Base-by-base conservation (phyloP, 140 eudicot species). In the Bidens hawaiensis region DNA sequence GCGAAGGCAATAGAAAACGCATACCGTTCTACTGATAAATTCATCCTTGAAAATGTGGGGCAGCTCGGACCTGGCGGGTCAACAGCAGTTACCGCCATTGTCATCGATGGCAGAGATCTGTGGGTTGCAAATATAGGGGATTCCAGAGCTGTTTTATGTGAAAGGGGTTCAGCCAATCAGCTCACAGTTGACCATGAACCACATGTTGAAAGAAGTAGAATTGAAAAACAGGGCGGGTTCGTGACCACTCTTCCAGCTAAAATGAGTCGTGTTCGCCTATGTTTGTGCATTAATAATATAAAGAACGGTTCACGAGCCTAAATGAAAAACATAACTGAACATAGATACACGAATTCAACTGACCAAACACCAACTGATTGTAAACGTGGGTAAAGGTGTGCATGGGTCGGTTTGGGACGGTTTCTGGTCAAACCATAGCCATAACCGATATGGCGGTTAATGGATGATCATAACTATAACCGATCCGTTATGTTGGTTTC, bases 41-140 rank as follows among this genome's bases (percentile, higher is more conserved):
- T 55, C 62, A 88, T 85, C 41, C 79, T 88, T 1, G 85, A 81
- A 67, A 74, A 88, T 30, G 64, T 86, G 23, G 62, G 69, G 55
- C 77, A 88, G 56, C 71, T 88, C 53, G 96, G 96, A 53, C 93
- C 84, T 30, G 96, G 96, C 26, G 96, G 96, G 67, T 88, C 96
- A 61, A 88, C 96, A 4, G 96, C 96, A n/a, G 96, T 88, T 27
- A 88, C 96, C 4, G 96, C 96, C 27, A 88, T 88, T 31, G 89
- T 88, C 19, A 84, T 88, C 47, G 89, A 88, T 69, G 94, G 96
- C 21, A 74, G 72, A 81, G 83, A 84, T 64, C 16, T 88, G 54
- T 84, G 87, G 93, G 89, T 88, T 53, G 96, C 94, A 43, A 88
- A 88, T 65, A 58, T 88, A 40, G 96, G 96, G 5, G 96, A 88